Evolutionary conservation across 768 basidiomycete species (phyloP).

Genomic region (Coprinopsis strossmayeri): DNA sequence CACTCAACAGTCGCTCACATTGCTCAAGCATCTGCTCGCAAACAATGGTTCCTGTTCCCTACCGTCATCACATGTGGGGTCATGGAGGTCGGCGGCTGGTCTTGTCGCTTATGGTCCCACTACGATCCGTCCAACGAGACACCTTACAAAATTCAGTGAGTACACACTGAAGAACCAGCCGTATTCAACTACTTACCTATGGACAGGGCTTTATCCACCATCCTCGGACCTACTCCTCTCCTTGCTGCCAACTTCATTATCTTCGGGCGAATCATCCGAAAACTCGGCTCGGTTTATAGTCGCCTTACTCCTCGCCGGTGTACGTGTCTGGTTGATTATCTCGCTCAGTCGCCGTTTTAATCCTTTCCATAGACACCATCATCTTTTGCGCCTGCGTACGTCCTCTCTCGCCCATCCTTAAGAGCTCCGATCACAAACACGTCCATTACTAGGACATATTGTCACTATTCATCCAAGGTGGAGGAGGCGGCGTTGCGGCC

Average conservation of each 20-base stretch:
- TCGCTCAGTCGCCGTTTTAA: neutral
- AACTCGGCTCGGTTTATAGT: slow-evolving; percentile 43
- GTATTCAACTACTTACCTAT: neutral
- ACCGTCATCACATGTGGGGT: slow-evolving; percentile 14
- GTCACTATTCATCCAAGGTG: slow-evolving; percentile 54
- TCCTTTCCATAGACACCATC: slow-evolving; percentile 26
- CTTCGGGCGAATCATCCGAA: slow-evolving; percentile 37
- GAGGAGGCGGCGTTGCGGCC: neutral
- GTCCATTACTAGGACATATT: slow-evolving; percentile 37
- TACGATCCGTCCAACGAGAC: slow-evolving; percentile 2
- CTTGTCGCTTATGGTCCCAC: slow-evolving; percentile 16
- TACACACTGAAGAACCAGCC: neutral
- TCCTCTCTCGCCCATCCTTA: neutral
- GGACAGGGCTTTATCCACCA: slow-evolving; percentile 41
- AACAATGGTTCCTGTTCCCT: slow-evolving; percentile 18
- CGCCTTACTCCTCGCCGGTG: slow-evolving; percentile 36
- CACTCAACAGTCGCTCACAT: neutral
- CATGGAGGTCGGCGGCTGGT: slow-evolving; percentile 19
- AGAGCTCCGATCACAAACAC: neutral
- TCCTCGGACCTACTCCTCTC: slow-evolving; percentile 51
- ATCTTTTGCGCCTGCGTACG: slow-evolving; percentile 32
- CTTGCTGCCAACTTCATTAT: slow-evolving; percentile 56
- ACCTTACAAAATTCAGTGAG: slow-evolving; percentile 17
- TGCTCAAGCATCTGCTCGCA: neutral
- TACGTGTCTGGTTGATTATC: slow-evolving; percentile 17